Percentiles rank a stretch among this genome's conserved stretches.
Conservation (phyloP, 2,329 filamentous ascomycete species). For the Xylaria arbuscula region DNA sequence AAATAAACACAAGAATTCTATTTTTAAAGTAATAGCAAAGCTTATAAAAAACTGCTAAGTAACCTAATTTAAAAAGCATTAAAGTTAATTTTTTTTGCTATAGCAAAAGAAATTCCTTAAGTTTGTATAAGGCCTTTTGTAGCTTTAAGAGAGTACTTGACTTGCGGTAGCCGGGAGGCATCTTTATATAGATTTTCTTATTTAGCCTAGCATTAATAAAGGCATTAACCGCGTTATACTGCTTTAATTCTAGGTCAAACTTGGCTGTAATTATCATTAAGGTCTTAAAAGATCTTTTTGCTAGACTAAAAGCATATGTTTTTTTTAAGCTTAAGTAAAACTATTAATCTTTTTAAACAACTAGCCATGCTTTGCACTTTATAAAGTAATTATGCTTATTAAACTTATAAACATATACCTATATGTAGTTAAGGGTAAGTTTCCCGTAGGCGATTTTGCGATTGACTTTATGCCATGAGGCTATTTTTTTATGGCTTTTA, state of each 20-base stretch:
- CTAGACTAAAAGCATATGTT: not conserved
- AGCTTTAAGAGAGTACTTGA: no score
- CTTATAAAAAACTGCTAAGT: no score
- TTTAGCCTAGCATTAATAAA: no score
- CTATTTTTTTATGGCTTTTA: not conserved
- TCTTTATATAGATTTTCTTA: no score
- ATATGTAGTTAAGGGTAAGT: not conserved
- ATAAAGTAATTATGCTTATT: not conserved
- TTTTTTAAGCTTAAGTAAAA: not conserved
- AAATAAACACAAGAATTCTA: no score
- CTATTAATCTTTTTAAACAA: not conserved
- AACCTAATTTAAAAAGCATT: no score
- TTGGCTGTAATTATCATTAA: not conserved
- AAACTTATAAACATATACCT: conserved; percentile 2
- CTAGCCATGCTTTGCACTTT: not conserved
- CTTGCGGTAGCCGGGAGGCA: no score
- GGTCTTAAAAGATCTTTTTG: not conserved
- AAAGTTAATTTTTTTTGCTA: no score
- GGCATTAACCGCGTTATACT: no score
- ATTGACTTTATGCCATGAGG: not conserved
- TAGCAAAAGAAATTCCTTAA: no score
- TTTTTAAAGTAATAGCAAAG: no score
- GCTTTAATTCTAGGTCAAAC: not conserved
- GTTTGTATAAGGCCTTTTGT: no score
- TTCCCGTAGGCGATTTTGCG: not conserved